phyloP scores from a whole-genome alignment of 257 asterid genomes.

The Plantago elongata region DNA sequence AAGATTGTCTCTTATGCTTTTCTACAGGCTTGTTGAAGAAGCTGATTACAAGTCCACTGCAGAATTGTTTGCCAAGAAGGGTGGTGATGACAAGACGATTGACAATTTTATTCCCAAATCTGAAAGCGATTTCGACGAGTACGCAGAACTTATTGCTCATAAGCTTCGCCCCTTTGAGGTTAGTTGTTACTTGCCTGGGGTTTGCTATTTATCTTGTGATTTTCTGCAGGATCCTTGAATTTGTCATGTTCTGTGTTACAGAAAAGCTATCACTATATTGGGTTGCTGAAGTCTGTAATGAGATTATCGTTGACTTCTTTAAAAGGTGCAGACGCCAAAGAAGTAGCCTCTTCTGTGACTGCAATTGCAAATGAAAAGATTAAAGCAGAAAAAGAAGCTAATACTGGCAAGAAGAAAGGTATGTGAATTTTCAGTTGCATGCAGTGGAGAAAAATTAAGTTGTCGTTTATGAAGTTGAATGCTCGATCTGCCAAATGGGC shows the following conservation, averaged over 20 bases:
- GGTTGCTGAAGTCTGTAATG: constrained; percentile 80
- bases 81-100: constrained; percentile 65
- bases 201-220: not conserved
- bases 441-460: no score
- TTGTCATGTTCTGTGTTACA: constrained; percentile 28
- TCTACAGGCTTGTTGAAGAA: constrained; percentile 88
- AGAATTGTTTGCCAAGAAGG: constrained; percentile 72
- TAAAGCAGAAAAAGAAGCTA: constrained; percentile 91
- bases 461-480: no score
- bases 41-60: constrained; percentile 88
- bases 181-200: constrained; percentile 16
- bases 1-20: constrained; percentile 6
- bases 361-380: constrained; percentile 97
- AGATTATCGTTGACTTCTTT: constrained; percentile 68
- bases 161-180: constrained; percentile 87
- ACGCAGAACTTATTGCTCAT: constrained; percentile 77
- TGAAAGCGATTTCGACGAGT: constrained; percentile 76
- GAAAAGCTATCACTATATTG: constrained; percentile 93
- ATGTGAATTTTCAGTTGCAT: not conserved
- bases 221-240: constrained; percentile 9
- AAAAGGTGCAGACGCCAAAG: constrained; percentile 94
- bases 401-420: constrained; percentile 92
- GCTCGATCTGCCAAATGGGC: not conserved
- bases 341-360: constrained; percentile 77
- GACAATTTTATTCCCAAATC: constrained; percentile 83